phyloP scores from a whole-genome alignment of 305 asterid genomes.

The Lippia alba region DNA sequence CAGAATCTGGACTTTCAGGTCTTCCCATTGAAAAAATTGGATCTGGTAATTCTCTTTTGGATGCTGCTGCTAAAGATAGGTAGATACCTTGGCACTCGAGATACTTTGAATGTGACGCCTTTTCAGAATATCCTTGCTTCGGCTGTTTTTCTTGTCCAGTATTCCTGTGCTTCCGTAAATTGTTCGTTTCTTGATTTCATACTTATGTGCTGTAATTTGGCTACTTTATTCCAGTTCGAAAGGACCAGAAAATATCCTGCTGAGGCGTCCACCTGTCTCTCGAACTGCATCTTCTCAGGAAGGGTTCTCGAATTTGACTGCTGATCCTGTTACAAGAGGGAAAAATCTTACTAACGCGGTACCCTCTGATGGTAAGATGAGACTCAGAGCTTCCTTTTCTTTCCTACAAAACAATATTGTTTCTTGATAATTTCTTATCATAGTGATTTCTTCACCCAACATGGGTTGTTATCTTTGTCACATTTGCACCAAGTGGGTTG shows the following conservation, averaged over 20 bases:
- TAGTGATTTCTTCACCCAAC: not conserved
- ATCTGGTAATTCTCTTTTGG: constrained; percentile 47
- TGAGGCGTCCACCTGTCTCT: constrained; percentile 83
- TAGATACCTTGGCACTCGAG: constrained; percentile 31
- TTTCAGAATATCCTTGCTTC: constrained; percentile 6
- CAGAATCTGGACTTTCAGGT: constrained; percentile 45
- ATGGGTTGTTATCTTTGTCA: not conserved
- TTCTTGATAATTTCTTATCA: not conserved
- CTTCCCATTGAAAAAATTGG: constrained; percentile 56
- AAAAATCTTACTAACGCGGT: constrained; percentile 46
- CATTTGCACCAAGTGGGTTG: no score
- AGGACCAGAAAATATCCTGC: constrained; percentile 73
- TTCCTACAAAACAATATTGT: not conserved
- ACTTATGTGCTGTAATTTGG: constrained; percentile 45
- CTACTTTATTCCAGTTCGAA: constrained; percentile 45
- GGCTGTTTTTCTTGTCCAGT: not conserved
- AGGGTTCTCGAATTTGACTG: constrained; percentile 58
- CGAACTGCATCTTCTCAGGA: constrained; percentile 74
- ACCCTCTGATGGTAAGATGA: constrained; percentile 67
- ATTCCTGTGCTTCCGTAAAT: not conserved
- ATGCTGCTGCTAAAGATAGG: constrained; percentile 70
- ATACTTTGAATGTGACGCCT: not conserved
- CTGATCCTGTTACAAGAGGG: constrained; percentile 53
- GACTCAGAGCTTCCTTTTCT: not conserved
- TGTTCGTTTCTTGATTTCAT: constrained; percentile 25